Conservation (phyloP, 768 basidiomycete genomes). For the Clavaria fumosa region DNA sequence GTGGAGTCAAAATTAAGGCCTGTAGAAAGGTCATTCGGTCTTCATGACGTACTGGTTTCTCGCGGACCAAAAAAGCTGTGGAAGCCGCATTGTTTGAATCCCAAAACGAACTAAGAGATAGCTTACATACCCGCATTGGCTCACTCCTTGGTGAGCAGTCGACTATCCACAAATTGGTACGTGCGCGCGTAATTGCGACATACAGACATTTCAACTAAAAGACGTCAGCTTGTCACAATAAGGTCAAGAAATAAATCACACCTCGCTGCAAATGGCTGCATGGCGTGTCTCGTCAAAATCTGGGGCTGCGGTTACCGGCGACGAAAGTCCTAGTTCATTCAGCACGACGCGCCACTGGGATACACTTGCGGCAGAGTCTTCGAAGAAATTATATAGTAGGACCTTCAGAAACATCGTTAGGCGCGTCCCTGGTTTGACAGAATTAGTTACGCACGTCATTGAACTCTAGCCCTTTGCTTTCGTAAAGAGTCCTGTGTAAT, state of each 20-base stretch:
- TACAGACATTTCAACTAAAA: constrained; percentile 49
- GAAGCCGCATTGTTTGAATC: constrained; percentile 2
- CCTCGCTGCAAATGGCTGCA: constrained; percentile 43
- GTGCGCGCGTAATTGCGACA: constrained; percentile 55
- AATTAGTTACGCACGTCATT: constrained; percentile 31
- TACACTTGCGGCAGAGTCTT: constrained; percentile 35
- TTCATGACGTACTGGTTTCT: no score
- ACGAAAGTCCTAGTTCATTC: constrained; percentile 21
- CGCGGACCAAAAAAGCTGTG: constrained; percentile 36
- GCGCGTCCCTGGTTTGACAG: background rate
- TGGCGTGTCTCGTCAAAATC: constrained; percentile 35
- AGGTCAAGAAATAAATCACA: constrained; percentile 13
- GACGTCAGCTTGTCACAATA: background rate
- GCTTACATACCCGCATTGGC: constrained; percentile 36
- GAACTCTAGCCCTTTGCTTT: constrained; percentile 55
- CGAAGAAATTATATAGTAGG: constrained; percentile 60
- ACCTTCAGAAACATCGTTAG: constrained; percentile 28
- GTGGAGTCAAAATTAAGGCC: no score
- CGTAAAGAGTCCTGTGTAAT: constrained; percentile 33
- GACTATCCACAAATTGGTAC: constrained; percentile 55
- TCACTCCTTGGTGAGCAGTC: constrained; percentile 42
- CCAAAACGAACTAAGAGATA: background rate
- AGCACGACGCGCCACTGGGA: constrained; percentile 48
- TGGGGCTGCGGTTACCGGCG: constrained; percentile 20
- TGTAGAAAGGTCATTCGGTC: no score